These are phyloP conservation scores for Annona cherimola DNA, from an alignment of 164 flowering plant species.

Conservation along the genomic window DNA sequence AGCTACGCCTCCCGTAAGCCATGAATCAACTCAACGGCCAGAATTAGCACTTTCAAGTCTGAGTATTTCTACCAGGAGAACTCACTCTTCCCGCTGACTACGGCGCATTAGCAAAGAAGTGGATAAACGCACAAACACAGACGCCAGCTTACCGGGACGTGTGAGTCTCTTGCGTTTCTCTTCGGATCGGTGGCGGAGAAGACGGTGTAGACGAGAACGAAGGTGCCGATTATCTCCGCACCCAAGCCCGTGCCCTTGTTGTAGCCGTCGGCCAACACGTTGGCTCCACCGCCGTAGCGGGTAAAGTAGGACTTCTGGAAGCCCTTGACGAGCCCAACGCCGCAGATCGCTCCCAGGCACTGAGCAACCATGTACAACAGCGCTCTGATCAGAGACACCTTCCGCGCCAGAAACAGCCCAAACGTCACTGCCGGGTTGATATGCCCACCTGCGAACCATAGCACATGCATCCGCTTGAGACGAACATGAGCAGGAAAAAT, in stretches of 20 bases:
- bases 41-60: no score
- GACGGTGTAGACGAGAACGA: constrained; percentile 94
- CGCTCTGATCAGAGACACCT: constrained; percentile 72
- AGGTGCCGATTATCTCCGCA: constrained; percentile 92
- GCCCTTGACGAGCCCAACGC: constrained; percentile 75
- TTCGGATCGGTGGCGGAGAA: constrained; percentile 98
- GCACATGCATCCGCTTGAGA: background rate
- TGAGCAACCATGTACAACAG: constrained; percentile 81
- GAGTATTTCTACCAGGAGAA: no score
- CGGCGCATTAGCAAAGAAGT: no score
- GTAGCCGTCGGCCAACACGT: constrained; percentile 52
- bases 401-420: constrained; percentile 76
- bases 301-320: constrained; percentile 59
- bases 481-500: background rate
- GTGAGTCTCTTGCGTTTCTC: constrained; percentile 86
- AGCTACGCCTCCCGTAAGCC: no score
- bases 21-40: no score
- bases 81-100: no score
- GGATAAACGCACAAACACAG: no score
- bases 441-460: constrained; percentile 63
- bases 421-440: constrained; percentile 92
- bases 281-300: constrained; percentile 72
- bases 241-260: constrained; percentile 66
- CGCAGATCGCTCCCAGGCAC: constrained; percentile 86
- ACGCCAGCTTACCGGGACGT: constrained; percentile 88